These are phyloP conservation scores for Aspergillus sojae DNA, from an alignment of 2,329 filamentous ascomycete species.

Conservation along the genomic window DNA sequence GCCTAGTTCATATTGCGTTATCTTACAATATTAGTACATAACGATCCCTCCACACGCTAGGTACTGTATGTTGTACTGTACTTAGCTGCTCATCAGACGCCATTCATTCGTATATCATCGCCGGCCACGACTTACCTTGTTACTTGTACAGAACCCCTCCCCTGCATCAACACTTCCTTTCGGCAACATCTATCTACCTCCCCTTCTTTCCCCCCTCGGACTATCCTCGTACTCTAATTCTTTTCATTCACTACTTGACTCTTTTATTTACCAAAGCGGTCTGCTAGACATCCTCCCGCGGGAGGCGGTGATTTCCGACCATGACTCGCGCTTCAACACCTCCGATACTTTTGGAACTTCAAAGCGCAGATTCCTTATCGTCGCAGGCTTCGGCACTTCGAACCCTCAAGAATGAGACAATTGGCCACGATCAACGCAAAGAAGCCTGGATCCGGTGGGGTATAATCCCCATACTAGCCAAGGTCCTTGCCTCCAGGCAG, in stretches of 20 bases:
- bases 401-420: constrained; percentile 81
- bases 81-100: neutral
- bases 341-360: constrained; percentile 60
- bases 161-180: constrained; percentile 1
- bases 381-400: constrained; percentile 62
- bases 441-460: constrained; percentile 74
- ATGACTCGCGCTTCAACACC: constrained; percentile 60
- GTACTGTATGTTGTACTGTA: neutral
- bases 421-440: constrained; percentile 87
- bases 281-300: constrained; percentile 18
- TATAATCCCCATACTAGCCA: constrained; percentile 58
- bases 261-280: constrained; percentile 1
- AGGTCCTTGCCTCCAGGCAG: constrained; percentile 50
- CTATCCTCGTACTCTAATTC: neutral
- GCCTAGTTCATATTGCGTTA: neutral
- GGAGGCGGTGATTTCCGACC: constrained; percentile 37
- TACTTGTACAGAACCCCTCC: constrained; percentile 10
- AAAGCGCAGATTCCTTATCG: constrained; percentile 51
- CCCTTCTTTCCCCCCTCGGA: neutral
- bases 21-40: neutral
- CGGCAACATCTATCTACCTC: neutral
- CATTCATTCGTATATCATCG: constrained; percentile 1
- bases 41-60: neutral
- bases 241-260: neutral
- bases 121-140: neutral